phyloP scores from a whole-genome alignment of 805 yeast genomes.

The Sugiyamaella smithiae region DNA sequence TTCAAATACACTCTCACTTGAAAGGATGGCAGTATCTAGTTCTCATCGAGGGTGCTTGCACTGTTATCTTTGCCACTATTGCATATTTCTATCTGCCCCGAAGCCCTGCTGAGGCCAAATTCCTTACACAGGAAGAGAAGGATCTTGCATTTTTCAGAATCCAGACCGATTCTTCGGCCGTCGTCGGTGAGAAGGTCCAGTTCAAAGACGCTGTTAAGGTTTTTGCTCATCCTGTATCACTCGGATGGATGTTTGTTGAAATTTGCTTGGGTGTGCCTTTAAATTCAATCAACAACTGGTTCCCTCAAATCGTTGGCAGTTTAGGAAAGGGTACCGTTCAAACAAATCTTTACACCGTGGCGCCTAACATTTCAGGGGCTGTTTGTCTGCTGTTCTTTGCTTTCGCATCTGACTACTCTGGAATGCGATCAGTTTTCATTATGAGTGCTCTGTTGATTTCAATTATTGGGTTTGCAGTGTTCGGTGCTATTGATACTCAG shows the following conservation, averaged over 20 bases:
- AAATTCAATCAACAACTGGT: conserved; percentile 49
- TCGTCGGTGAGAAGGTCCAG: conserved; percentile 37
- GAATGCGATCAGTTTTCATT: conserved; percentile 41
- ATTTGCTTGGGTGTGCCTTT: conserved; percentile 48
- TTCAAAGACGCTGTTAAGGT: conserved; percentile 44
- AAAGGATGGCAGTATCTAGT: conserved; percentile 51
- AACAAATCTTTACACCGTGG: conserved; percentile 65
- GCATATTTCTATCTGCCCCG: conserved; percentile 41
- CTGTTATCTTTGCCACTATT: conserved; percentile 38
- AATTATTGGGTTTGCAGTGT: conserved; percentile 46
- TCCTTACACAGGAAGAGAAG: conserved; percentile 43
- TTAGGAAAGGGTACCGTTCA: conserved; percentile 63
- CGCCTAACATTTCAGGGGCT: conserved; percentile 51
- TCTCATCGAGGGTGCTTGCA: conserved; percentile 44
- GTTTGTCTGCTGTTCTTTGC: conserved; percentile 40
- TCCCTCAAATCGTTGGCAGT: conserved; percentile 52
- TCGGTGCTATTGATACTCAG: conserved; percentile 44
- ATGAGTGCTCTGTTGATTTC: conserved; percentile 40
- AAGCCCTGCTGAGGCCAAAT: conserved; percentile 36
- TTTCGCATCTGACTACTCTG: conserved; percentile 41
- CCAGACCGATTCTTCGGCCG: conserved; percentile 46
- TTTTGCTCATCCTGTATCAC: conserved; percentile 44
- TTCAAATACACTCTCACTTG: conserved; percentile 36
- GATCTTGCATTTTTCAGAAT: conserved; percentile 47
- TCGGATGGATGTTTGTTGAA: conserved; percentile 47